Percentiles rank a stretch among this genome's conserved stretches.
phyloP scores from a whole-genome alignment of 345 rosid species.

The Hypericum perforatum region DNA sequence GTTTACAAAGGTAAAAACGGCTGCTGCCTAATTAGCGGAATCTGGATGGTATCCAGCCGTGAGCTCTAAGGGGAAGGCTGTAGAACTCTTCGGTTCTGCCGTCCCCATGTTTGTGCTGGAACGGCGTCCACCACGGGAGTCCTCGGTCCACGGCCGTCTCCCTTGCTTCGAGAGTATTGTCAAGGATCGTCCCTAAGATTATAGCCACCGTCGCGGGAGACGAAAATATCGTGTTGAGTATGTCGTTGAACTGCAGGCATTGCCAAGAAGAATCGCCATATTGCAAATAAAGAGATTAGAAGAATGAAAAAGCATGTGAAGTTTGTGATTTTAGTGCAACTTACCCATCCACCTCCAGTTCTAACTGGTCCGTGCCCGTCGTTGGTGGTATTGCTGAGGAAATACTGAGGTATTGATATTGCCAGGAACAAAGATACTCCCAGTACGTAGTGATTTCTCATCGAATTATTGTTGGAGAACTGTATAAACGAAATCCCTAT shows the following conservation, averaged over 20 bases:
- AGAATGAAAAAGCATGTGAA: neutral
- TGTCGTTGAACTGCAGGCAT: conserved; percentile 64
- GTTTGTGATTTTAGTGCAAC: conserved; percentile 11
- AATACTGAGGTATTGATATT: conserved; percentile 78
- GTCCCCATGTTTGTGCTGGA: conserved; percentile 67
- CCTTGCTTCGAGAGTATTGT: conserved; percentile 63
- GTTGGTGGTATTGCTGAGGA: conserved; percentile 29
- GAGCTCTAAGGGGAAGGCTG: conserved; percentile 46
- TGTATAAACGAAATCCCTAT: conserved; percentile 81
- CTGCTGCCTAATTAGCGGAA: conserved; percentile 28
- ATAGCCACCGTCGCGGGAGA: conserved; percentile 77
- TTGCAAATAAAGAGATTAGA: neutral
- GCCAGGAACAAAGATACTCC: conserved; percentile 83
- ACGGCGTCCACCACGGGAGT: conserved; percentile 81
- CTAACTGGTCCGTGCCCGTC: conserved; percentile 71
- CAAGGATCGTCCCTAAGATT: conserved; percentile 53
- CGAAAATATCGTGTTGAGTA: conserved; percentile 77
- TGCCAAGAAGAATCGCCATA: neutral
- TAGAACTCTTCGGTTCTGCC: conserved; percentile 67
- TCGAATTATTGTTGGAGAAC: conserved; percentile 67
- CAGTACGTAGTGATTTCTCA: conserved; percentile 79
- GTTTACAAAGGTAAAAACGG: too few relatives aligned
- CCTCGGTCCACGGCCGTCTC: conserved; percentile 45
- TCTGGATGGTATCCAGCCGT: conserved; percentile 49
- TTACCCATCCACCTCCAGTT: conserved; percentile 85